A percentile compares a stretch with the other conserved stretches of the same genome.
Evolutionary conservation across 2,329 filamentous ascomycete species (phyloP).

Genomic region (Trichoderma arundinaceum): DNA sequence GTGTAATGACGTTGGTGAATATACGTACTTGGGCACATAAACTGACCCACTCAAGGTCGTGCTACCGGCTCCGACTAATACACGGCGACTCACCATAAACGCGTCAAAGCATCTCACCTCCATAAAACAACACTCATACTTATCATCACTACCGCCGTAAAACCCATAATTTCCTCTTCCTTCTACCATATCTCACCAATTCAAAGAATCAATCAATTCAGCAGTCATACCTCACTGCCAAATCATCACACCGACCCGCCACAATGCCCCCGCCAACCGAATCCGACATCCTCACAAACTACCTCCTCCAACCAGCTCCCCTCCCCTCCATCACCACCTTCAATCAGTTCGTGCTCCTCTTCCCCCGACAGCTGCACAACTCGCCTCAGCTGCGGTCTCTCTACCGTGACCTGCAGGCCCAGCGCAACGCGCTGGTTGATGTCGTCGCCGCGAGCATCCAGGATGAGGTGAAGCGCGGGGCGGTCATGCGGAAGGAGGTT

Average conservation of each 20-base stretch:
- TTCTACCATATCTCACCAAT: no score
- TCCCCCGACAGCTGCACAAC: conserved; percentile 69
- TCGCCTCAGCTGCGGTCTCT: conserved; percentile 72
- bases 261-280: conserved; percentile 56
- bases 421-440: conserved; percentile 73
- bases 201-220: conserved; percentile 73
- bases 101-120: no score
- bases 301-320: conserved; percentile 76
- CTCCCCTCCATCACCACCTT: conserved; percentile 76
- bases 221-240: neutral
- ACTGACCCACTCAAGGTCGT: conserved; percentile 64
- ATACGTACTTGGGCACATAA: conserved; percentile 67
- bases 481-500: conserved; percentile 62
- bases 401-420: conserved; percentile 79
- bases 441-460: conserved; percentile 68
- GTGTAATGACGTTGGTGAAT: no score
- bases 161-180: no score
- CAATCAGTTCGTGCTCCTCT: conserved; percentile 75
- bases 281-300: conserved; percentile 74
- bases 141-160: conserved; percentile 57
- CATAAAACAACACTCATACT: conserved; percentile 58
- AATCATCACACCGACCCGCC: neutral
- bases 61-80: conserved; percentile 56
- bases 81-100: neutral
- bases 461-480: conserved; percentile 66